Percentiles rank a stretch among this genome's conserved stretches.
Conservation (phyloP, 2,329 filamentous ascomycete species). For the Penicillium frequentans region DNA sequence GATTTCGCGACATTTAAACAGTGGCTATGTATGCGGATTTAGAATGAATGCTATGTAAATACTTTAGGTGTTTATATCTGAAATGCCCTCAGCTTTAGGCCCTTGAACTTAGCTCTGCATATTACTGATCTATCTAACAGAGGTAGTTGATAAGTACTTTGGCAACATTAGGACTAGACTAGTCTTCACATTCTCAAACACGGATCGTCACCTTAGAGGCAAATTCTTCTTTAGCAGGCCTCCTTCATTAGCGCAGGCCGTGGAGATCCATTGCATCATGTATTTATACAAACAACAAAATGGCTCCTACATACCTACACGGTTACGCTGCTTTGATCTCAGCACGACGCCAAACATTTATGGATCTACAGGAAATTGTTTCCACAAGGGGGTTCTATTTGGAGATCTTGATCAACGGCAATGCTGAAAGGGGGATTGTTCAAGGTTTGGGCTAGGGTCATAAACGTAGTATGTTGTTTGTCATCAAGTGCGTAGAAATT, state of each 20-base stretch:
- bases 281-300: neutral
- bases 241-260: neutral
- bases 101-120: neutral
- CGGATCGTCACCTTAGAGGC: conserved; percentile 2
- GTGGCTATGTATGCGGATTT: neutral
- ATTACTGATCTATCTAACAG: too few relatives aligned
- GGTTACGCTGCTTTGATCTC: neutral
- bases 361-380: neutral
- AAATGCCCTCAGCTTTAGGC: neutral
- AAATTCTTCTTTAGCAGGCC: neutral
- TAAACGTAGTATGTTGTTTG: conserved; percentile 32
- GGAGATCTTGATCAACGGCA: conserved; percentile 23
- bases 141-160: too few relatives aligned
- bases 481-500: conserved; percentile 28
- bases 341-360: neutral
- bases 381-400: conserved; percentile 25
- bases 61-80: neutral
- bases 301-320: neutral
- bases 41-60: neutral
- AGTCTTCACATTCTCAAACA: conserved; percentile 4
- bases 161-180: neutral
- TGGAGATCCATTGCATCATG: too few relatives aligned
- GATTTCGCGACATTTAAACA: neutral
- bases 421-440: conserved; percentile 16
- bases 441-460: conserved; percentile 21